Base-by-base conservation (phyloP, 495 filamentous ascomycete species). In the Chlorociboria aeruginascens region DNA sequence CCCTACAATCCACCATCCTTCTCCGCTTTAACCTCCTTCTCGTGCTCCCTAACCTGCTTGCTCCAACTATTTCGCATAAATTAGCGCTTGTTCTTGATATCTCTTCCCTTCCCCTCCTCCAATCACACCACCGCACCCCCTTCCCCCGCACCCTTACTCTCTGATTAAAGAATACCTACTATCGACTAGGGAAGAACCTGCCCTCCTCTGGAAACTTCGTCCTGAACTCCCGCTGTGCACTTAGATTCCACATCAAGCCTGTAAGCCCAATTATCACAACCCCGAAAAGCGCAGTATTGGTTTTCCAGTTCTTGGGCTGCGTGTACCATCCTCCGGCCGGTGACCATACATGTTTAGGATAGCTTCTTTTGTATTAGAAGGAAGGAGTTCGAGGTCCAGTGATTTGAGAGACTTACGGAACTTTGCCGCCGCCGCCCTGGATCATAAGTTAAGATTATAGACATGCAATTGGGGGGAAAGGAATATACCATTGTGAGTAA, bases 301-400 rank as follows among this genome's bases (percentile, higher is more conserved):
- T 63, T 66, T 82, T 93, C 93, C 93, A 98, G 74, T 98, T 98
- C 53, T 71, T 70, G 8, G 92, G 92, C 63, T 88, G 90, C 30
- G 82, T 68, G 68, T 98, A 98, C 92, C 93, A 98, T 60, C 92
- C 92, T 72, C 92, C 92, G 48, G 92, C 75, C 50, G 92, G 92
- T 60, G 92, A 97, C 92, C 92, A 98, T 71, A 98, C 85, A 72
- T 98, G 89, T 73, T 95, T 95, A 61, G 92, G 92, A 68, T 95
- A 96, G 61, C 90, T 97, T 59, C n/a, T 47, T 40, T 29, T 49
- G 46, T 50, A 41, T 29, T 8, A 14, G 44, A 10, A 25, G 44
- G n/a, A 25, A 20, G 25, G 47, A 49, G 42, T 30, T 50, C 48
- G 59, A 25, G 40, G 9, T 12, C 11, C 34, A 7, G 8, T 14